Conservation (phyloP, 306 rosid species). For the Sindora glabra region DNA sequence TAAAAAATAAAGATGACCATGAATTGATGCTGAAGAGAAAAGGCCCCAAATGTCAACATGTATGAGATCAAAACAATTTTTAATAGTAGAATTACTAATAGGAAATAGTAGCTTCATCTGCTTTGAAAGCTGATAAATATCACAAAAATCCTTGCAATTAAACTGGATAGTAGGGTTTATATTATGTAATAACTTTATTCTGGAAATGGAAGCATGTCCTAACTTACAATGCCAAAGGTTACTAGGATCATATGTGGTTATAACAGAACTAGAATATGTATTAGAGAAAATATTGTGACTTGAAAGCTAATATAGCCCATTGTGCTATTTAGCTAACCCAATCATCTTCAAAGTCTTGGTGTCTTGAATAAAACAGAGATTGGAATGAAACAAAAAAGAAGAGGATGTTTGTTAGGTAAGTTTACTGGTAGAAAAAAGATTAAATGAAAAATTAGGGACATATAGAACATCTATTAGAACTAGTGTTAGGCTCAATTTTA, state of each 20-base stretch:
- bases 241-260: too few relatives aligned
- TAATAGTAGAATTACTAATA: neutral
- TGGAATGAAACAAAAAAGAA: too few relatives aligned
- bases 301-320: too few relatives aligned
- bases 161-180: too few relatives aligned
- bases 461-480: neutral
- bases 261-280: too few relatives aligned
- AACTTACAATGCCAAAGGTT: too few relatives aligned
- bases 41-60: neutral
- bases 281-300: too few relatives aligned
- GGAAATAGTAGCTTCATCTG: neutral
- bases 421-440: neutral
- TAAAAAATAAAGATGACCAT: neutral
- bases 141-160: neutral
- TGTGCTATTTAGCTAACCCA: too few relatives aligned
- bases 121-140: neutral
- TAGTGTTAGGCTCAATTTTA: neutral
- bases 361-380: too few relatives aligned
- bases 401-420: neutral
- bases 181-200: too few relatives aligned
- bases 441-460: neutral
- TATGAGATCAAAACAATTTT: neutral
- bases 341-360: too few relatives aligned
- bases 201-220: too few relatives aligned
- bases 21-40: neutral